Conservation (phyloP, 352 stramenopile genomes). For the Pythium brachiatum region DNA sequence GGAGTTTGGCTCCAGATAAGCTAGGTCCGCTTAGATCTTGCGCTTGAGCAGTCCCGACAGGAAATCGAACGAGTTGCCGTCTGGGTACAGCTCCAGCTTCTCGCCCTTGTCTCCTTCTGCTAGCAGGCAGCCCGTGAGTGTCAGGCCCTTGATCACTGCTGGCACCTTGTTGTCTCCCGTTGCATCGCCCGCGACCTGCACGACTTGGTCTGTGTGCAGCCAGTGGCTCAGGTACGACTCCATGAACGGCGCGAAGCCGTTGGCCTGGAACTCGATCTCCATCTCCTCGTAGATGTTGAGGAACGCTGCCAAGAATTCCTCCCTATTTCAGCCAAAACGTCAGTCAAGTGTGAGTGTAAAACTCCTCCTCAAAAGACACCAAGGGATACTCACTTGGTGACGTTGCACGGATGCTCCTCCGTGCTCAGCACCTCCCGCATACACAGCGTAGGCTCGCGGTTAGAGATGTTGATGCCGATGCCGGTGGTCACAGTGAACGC, state of each 20-base stretch:
- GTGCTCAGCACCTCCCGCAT: slow-evolving; percentile 80
- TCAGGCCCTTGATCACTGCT: slow-evolving; percentile 78
- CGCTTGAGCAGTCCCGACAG: slow-evolving; percentile 81
- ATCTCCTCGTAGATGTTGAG: slow-evolving; percentile 88
- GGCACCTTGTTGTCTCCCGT: slow-evolving; percentile 38
- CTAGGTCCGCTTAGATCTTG: slow-evolving; percentile 54
- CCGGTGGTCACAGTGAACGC: slow-evolving; percentile 85
- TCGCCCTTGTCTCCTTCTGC: slow-evolving; percentile 56
- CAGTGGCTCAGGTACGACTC: slow-evolving; percentile 77
- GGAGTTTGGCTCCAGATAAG: slow-evolving; percentile 81
- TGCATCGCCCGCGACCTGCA: slow-evolving; percentile 60
- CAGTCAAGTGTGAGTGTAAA: slow-evolving; percentile 4
- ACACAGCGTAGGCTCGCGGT: slow-evolving; percentile 82
- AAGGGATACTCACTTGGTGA: slow-evolving; percentile 67
- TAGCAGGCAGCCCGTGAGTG: slow-evolving; percentile 73
- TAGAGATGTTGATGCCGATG: slow-evolving; percentile 90
- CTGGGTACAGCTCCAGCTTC: slow-evolving; percentile 83
- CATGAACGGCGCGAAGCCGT: slow-evolving; percentile 87
- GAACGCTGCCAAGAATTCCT: slow-evolving; percentile 85
- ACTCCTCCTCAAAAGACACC: not conserved
- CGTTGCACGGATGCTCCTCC: slow-evolving; percentile 45
- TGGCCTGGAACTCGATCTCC: slow-evolving; percentile 72
- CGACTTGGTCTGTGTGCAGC: slow-evolving; percentile 83
- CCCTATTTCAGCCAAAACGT: slow-evolving; percentile 32
- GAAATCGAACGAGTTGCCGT: slow-evolving; percentile 91